phyloP scores from a whole-genome alignment of 78 protist species.

The Monocercomonoides exilis region DNA sequence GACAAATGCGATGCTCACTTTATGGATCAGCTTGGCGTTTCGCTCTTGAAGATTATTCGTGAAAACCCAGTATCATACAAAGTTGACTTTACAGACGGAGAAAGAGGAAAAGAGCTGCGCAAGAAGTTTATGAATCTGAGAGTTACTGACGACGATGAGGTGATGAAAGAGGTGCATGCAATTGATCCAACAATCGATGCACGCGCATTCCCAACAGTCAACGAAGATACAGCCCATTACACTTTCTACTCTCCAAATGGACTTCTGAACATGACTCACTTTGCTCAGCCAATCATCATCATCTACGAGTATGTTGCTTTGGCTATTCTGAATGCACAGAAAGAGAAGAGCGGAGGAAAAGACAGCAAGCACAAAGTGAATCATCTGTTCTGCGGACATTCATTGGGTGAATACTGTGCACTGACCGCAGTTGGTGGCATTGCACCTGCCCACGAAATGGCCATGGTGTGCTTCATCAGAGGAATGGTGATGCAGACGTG shows the following conservation, averaged over 20 bases:
- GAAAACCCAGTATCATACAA: conserved; percentile 47
- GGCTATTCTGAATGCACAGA: background rate
- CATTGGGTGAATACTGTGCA: conserved; percentile 58
- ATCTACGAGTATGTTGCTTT: conserved; percentile 42
- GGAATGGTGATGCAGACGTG: conserved; percentile 58
- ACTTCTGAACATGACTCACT: conserved; percentile 57
- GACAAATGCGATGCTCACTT: conserved; percentile 50
- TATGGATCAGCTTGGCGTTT: conserved; percentile 32
- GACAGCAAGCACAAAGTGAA: background rate
- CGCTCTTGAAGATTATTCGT: conserved; percentile 47
- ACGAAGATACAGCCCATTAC: background rate
- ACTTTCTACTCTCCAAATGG: conserved; percentile 50
- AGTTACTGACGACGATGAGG: background rate
- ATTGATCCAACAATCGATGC: background rate
- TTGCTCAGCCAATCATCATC: conserved; percentile 53
- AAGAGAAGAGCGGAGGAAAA: background rate
- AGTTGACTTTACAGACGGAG: conserved; percentile 49
- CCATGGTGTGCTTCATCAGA: conserved; percentile 39
- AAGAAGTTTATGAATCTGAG: conserved; percentile 30
- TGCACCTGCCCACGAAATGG: conserved; percentile 24
- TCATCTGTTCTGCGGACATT: background rate
- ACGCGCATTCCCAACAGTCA: conserved; percentile 9
- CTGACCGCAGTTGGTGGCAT: conserved; percentile 31
- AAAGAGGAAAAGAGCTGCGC: conserved; percentile 41
- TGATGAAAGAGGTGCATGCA: background rate